A percentile compares a stretch with the other conserved stretches of the same genome.
These are phyloP conservation scores for Rhypophila decipiens DNA, from an alignment of 495 filamentous ascomycete species.

Conservation along the genomic window DNA sequence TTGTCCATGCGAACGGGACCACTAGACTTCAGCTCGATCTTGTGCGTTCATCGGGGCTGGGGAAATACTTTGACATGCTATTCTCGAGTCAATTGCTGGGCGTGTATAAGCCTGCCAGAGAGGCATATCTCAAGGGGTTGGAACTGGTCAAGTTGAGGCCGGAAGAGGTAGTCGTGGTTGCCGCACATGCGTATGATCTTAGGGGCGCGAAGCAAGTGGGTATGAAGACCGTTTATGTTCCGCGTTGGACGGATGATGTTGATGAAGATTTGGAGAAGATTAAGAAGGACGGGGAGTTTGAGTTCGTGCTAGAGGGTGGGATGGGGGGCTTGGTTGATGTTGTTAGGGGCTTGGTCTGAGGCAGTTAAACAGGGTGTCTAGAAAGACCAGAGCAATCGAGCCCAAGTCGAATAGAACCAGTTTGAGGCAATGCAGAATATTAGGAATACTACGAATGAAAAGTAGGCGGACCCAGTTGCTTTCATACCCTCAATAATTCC, in stretches of 20 bases:
- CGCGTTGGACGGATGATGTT: constrained; percentile 49
- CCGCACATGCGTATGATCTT: constrained; percentile 50
- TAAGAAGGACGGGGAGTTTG: constrained; percentile 37
- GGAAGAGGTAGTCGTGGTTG: constrained; percentile 46
- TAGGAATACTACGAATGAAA: too few relatives aligned
- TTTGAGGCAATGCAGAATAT: too few relatives aligned
- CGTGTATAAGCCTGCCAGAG: constrained; percentile 39
- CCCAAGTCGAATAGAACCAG: too few relatives aligned
- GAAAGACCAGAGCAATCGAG: too few relatives aligned
- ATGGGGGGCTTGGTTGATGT: constrained; percentile 24
- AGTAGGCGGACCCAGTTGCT: too few relatives aligned
- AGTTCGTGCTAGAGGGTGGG: constrained; percentile 38
- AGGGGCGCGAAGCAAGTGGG: constrained; percentile 39
- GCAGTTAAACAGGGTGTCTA: too few relatives aligned
- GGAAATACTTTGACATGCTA: constrained; percentile 46
- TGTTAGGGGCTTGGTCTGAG: not conserved
- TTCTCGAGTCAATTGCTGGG: constrained; percentile 48
- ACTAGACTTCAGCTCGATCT: constrained; percentile 51
- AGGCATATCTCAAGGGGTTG: constrained; percentile 40
- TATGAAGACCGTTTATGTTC: constrained; percentile 46
- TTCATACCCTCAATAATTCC: too few relatives aligned
- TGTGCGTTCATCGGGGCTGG: constrained; percentile 37
- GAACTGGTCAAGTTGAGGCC: constrained; percentile 35
- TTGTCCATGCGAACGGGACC: constrained; percentile 51
- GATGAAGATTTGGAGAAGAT: constrained; percentile 43